Evolutionary conservation across 345 rosid genomes (phyloP).

Genomic region (Fremontodendron californicum): DNA sequence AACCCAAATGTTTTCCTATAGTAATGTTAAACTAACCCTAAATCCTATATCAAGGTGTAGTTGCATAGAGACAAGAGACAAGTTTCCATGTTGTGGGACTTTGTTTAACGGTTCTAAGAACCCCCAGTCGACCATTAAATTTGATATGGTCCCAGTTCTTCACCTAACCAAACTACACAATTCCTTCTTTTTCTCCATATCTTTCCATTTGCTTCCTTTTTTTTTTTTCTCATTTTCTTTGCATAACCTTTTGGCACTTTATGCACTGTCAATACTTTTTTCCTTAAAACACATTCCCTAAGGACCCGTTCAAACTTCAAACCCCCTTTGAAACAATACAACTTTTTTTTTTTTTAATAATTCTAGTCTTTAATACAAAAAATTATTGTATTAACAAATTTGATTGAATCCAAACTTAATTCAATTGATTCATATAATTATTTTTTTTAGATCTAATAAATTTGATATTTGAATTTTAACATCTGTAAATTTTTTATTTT

Average conservation of each 20-base stretch:
- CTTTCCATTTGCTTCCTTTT: neutral
- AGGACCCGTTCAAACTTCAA: neutral
- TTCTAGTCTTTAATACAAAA: neutral
- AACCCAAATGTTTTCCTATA: too few relatives aligned
- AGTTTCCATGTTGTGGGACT: slow-evolving; percentile 26
- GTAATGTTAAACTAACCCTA: too few relatives aligned
- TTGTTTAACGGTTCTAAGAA: neutral
- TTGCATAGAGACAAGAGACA: slow-evolving; percentile 9
- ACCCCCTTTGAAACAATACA: neutral
- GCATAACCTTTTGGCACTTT: neutral
- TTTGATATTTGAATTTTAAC: too few relatives aligned
- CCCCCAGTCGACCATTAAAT: slow-evolving; percentile 14
- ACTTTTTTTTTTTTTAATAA: neutral
- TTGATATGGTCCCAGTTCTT: neutral
- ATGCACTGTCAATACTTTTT: neutral
- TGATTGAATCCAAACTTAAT: too few relatives aligned
- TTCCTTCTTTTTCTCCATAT: neutral
- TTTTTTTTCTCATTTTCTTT: neutral
- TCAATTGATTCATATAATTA: neutral
- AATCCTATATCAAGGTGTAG: neutral
- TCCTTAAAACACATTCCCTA: neutral
- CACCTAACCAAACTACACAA: slow-evolving; percentile 24
- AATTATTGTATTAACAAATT: neutral
- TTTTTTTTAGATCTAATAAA: too few relatives aligned
- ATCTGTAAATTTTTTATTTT: too few relatives aligned